Percentiles rank a stretch among this genome's conserved stretches.
Conservation (phyloP, 768 basidiomycete species). For the Xanthoconium stramineum region DNA sequence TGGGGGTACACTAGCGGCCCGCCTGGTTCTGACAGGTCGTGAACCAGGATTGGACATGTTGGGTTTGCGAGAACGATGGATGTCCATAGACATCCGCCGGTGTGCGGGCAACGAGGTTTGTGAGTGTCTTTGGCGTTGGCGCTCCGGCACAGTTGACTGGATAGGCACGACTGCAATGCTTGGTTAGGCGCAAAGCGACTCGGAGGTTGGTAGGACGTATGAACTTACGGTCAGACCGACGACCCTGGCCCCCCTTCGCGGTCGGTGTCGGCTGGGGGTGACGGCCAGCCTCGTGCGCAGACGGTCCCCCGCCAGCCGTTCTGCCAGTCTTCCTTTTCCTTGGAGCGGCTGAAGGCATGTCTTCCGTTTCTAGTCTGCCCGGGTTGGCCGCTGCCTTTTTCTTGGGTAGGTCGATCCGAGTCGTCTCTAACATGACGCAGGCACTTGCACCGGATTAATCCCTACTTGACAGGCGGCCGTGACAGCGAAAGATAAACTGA, state of each 20-base stretch:
- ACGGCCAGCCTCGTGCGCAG: constrained; percentile 13
- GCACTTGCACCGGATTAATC: constrained; percentile 2
- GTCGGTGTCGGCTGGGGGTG: constrained; percentile 12
- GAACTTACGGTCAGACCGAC: constrained; percentile 28
- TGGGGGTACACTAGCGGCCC: constrained; percentile 19
- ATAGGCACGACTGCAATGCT: constrained; percentile 16
- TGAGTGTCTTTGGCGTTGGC: constrained; percentile 24
- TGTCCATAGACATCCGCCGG: constrained; percentile 27
- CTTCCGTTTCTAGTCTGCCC: constrained; percentile 16
- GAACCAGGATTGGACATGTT: constrained; percentile 19
- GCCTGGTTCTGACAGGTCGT: constrained; percentile 25
- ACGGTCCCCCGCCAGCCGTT: constrained; percentile 9
- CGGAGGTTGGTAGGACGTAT: not conserved
- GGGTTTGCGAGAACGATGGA: constrained; percentile 23
- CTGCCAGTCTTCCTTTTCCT: constrained; percentile 30
- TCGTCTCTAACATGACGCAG: constrained; percentile 25
- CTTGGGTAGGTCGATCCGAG: constrained; percentile 17
- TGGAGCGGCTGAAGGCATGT: constrained; percentile 9
- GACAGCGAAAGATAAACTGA: constrained; percentile 18
- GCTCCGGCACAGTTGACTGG: constrained; percentile 22
- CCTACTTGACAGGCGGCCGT: constrained; percentile 13
- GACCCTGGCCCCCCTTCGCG: constrained; percentile 20
- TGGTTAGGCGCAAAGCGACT: constrained; percentile 7
- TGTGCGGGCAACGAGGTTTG: constrained; percentile 17
- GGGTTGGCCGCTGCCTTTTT: constrained; percentile 20